Percentiles rank a stretch among this genome's conserved stretches.
These are phyloP conservation scores for Tulasnella sp. DNA, from an alignment of 768 basidiomycete genomes.

Conservation along the genomic window DNA sequence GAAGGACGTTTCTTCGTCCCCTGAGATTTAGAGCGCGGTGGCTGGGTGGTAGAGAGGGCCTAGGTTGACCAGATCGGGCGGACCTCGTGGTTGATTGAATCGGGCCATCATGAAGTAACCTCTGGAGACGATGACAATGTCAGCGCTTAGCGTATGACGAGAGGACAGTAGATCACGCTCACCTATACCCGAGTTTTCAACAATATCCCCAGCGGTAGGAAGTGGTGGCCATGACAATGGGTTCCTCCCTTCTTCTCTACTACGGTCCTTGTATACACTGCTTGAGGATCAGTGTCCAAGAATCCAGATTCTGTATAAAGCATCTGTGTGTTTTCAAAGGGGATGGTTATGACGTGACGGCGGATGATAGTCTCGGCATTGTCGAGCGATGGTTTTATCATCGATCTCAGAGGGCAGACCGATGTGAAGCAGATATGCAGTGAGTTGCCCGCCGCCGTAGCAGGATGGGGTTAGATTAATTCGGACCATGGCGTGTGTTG, in stretches of 20 bases:
- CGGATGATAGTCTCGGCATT: neutral
- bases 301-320: neutral
- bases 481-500: neutral
- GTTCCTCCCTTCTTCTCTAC: neutral
- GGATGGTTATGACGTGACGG: neutral
- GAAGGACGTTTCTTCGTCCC: neutral
- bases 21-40: no score
- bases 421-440: neutral
- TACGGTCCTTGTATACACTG: neutral
- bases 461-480: neutral
- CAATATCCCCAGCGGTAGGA: neutral
- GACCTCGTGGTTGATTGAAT: no score
- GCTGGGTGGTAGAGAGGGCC: no score
- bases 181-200: constrained; percentile 1
- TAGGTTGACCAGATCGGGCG: no score
- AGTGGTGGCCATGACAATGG: neutral
- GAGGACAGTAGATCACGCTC: neutral
- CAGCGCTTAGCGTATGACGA: no score
- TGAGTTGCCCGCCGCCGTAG: neutral
- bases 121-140: no score
- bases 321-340: constrained; percentile 7
- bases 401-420: neutral
- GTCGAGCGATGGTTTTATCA: neutral
- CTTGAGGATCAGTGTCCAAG: neutral
- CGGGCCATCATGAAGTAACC: no score